Evolutionary conservation across 352 stramenopile genomes (phyloP).

Genomic region (Phytopythium delawarense): DNA sequence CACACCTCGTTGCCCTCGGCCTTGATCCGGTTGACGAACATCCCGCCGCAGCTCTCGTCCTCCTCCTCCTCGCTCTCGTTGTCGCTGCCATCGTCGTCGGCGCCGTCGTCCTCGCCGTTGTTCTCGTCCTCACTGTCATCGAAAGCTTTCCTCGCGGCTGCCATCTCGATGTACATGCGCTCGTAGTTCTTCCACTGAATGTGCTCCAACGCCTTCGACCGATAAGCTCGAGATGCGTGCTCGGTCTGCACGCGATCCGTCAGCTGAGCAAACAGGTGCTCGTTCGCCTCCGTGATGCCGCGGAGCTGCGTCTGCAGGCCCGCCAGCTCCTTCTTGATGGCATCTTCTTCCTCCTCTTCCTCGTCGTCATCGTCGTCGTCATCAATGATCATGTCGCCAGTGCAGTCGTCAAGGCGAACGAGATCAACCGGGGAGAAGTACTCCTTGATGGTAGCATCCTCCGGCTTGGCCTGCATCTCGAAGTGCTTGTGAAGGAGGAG

Average conservation of each 20-base stretch:
- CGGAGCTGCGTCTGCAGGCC: conserved; percentile 45
- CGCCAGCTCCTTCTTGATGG: conserved; percentile 47
- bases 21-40: conserved; percentile 79
- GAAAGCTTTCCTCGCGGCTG: conserved; percentile 33
- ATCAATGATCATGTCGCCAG: conserved; percentile 24
- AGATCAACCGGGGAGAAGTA: conserved; percentile 31
- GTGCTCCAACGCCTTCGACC: conserved; percentile 33
- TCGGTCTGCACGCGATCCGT: conserved; percentile 37
- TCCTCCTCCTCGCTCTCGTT: conserved; percentile 37
- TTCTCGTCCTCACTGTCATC: conserved; percentile 47
- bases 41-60: conserved; percentile 58
- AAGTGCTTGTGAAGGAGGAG: conserved; percentile 61
- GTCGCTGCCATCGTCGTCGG: conserved; percentile 12
- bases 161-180: conserved; percentile 63
- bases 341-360: conserved; percentile 38
- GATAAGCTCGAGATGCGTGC: conserved; percentile 44
- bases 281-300: conserved; percentile 33
- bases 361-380: conserved; percentile 45
- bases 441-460: conserved; percentile 32
- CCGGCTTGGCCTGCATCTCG: conserved; percentile 31
- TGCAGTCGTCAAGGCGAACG: conserved; percentile 31
- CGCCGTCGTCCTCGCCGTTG: conserved; percentile 19
- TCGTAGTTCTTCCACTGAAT: conserved; percentile 64
- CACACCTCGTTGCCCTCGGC: conserved; percentile 68
- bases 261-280: conserved; percentile 32